phyloP scores from a whole-genome alignment of 2,329 filamentous ascomycete genomes.

The Exophiala calicioides region DNA sequence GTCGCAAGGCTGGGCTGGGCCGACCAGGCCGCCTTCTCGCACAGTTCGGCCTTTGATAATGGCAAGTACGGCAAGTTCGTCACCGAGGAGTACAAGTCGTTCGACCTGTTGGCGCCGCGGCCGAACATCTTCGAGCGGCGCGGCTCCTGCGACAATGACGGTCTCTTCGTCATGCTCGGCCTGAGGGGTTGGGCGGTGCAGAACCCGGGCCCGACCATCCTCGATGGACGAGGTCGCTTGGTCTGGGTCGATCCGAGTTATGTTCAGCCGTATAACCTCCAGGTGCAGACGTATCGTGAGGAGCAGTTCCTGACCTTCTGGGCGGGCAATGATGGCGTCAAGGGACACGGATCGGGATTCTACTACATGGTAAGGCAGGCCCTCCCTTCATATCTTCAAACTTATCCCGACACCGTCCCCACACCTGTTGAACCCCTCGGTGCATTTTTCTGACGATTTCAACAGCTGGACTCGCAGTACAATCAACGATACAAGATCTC shows the following conservation, averaged over 20 bases:
- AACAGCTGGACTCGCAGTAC: slow-evolving; percentile 14
- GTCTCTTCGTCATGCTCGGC: slow-evolving; percentile 4
- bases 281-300: slow-evolving; percentile 46
- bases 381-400: background rate
- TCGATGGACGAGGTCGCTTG: slow-evolving; percentile 33
- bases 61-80: slow-evolving; percentile 5
- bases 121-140: background rate
- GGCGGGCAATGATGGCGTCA: slow-evolving; percentile 47
- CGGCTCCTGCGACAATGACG: slow-evolving; percentile 1
- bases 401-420: too few species aligned
- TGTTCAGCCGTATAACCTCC: slow-evolving; percentile 40
- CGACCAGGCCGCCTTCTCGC: slow-evolving; percentile 1
- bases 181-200: slow-evolving; percentile 4
- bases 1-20: too few species aligned
- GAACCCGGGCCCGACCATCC: slow-evolving; percentile 33
- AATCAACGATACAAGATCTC: slow-evolving; percentile 1
- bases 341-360: slow-evolving; percentile 49
- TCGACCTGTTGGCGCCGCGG: background rate
- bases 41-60: slow-evolving; percentile 4
- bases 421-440: background rate
- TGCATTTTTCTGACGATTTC: background rate
- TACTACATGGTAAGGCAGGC: slow-evolving; percentile 42
- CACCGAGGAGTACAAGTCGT: slow-evolving; percentile 3
- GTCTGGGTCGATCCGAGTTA: slow-evolving; percentile 33
- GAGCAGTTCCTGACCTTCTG: slow-evolving; percentile 51